Conservation (phyloP, 2,329 filamentous ascomycete species). For the Diplocarpon mali region DNA sequence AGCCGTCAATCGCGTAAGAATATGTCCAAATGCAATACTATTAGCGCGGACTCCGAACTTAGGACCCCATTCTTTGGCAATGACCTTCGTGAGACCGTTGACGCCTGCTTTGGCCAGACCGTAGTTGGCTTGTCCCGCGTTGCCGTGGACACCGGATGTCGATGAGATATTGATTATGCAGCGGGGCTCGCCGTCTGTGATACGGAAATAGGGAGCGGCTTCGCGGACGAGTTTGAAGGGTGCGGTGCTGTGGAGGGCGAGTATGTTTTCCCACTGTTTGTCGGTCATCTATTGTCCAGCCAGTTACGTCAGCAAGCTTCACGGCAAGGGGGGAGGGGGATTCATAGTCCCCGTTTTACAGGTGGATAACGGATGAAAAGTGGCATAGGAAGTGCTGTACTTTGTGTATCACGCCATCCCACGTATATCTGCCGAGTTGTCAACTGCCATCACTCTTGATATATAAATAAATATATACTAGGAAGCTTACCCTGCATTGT, state of each 20-base stretch:
- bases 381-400: conserved; percentile 26
- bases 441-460: neutral
- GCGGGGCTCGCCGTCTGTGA: conserved; percentile 69
- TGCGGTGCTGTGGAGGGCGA: conserved; percentile 72
- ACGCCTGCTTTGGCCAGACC: conserved; percentile 76
- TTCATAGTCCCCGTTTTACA: conserved; percentile 6
- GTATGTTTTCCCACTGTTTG: conserved; percentile 84
- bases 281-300: conserved; percentile 55
- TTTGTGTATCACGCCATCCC: conserved; percentile 89
- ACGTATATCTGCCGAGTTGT: conserved; percentile 48
- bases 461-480: too few relatives aligned
- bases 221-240: conserved; percentile 76
- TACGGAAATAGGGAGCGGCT: conserved; percentile 77
- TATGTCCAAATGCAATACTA: conserved; percentile 75
- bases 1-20: conserved; percentile 68
- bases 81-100: conserved; percentile 73
- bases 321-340: conserved; percentile 5
- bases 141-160: conserved; percentile 74
- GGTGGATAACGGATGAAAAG: conserved; percentile 9
- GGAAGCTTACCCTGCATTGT: conserved; percentile 57
- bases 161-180: conserved; percentile 76
- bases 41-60: conserved; percentile 73
- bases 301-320: conserved; percentile 1
- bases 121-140: conserved; percentile 88
- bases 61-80: conserved; percentile 87